Conservation (phyloP, 176 grass and related monocot genomes). For the Carex littledalei region DNA sequence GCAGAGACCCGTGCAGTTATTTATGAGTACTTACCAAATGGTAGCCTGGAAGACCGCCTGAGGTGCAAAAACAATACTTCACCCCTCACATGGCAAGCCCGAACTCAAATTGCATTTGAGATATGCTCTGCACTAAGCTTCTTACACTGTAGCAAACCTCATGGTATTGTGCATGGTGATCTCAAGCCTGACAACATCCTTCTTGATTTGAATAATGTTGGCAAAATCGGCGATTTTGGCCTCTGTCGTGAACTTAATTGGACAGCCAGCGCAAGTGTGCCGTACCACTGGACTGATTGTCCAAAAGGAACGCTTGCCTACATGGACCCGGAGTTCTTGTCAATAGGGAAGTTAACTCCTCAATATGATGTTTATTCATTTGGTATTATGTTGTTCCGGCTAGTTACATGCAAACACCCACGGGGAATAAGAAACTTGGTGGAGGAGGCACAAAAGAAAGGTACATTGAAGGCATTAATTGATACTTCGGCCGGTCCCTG, state of each 20-base stretch:
- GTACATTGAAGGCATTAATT: slow-evolving; percentile 24
- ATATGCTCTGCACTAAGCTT: slow-evolving; percentile 49
- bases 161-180: slow-evolving; percentile 43
- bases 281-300: slow-evolving; percentile 9
- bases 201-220: slow-evolving; percentile 33
- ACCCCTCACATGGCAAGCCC: slow-evolving; percentile 40
- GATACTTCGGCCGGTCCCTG: slow-evolving; percentile 29
- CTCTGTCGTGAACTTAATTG: slow-evolving; percentile 33
- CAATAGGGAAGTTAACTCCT: slow-evolving; percentile 33
- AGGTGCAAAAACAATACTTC: slow-evolving; percentile 15
- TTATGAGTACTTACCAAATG: slow-evolving; percentile 42
- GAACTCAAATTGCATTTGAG: slow-evolving; percentile 31
- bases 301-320: slow-evolving; percentile 38
- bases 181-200: slow-evolving; percentile 50
- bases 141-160: slow-evolving; percentile 37
- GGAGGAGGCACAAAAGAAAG: slow-evolving; percentile 15
- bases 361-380: slow-evolving; percentile 52
- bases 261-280: slow-evolving; percentile 8
- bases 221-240: slow-evolving; percentile 46
- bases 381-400: slow-evolving; percentile 38
- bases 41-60: slow-evolving; percentile 42
- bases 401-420: slow-evolving; percentile 34
- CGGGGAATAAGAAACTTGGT: slow-evolving; percentile 23
- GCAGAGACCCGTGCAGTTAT: slow-evolving; percentile 27
- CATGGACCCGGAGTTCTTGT: slow-evolving; percentile 46